phyloP scores from a whole-genome alignment of 768 basidiomycete genomes.

The Phlegmacium glaucopus region DNA sequence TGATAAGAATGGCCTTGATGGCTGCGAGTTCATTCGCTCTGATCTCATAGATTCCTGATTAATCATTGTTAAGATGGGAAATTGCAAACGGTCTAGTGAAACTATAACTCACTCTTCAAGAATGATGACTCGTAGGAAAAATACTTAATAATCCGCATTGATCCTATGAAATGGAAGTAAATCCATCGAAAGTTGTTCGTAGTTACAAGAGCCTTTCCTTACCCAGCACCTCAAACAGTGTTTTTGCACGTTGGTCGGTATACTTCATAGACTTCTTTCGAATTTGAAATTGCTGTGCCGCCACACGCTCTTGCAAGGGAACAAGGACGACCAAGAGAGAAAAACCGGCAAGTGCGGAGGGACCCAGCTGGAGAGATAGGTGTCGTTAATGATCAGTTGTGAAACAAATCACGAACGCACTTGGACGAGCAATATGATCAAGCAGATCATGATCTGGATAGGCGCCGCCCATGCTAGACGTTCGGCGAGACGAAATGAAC shows the following conservation, averaged over 20 bases:
- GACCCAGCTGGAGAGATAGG: conserved; percentile 46
- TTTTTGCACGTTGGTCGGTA: conserved; percentile 61
- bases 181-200: background rate
- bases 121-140: conserved; percentile 74
- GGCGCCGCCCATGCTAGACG: conserved; percentile 59
- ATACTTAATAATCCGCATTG: conserved; percentile 74
- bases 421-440: conserved; percentile 57
- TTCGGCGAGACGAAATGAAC: background rate
- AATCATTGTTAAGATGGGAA: background rate
- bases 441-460: conserved; percentile 57
- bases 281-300: conserved; percentile 53
- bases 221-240: conserved; percentile 64
- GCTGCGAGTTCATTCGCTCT: conserved; percentile 54
- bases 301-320: conserved; percentile 61
- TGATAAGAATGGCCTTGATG: conserved; percentile 53
- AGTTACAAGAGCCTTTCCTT: conserved; percentile 6
- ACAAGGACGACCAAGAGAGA: conserved; percentile 59
- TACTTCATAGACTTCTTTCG: conserved; percentile 54
- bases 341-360: conserved; percentile 70
- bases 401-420: conserved; percentile 23
- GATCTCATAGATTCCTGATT: conserved; percentile 55
- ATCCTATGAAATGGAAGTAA: conserved; percentile 35
- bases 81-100: background rate
- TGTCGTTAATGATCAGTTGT: background rate
- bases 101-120: conserved; percentile 45